A percentile compares a stretch with the other conserved stretches of the same genome.
Conservation (phyloP, 2,329 filamentous ascomycete species). For the Colletotrichum coccodes region DNA sequence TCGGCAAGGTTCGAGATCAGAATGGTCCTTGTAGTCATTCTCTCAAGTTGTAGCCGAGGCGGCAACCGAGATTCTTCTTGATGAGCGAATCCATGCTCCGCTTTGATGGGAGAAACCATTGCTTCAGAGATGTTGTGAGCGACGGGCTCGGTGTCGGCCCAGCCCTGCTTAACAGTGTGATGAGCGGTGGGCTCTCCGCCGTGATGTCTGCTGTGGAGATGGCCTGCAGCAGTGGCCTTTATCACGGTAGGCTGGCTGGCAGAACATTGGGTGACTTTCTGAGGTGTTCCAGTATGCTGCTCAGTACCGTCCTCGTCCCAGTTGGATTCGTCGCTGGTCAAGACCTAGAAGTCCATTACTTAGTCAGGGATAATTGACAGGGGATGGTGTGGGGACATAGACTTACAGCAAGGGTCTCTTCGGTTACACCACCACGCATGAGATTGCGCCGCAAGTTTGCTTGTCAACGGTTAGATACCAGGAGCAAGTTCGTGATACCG, state of each 20-base stretch:
- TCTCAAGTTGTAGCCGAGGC: conserved; percentile 43
- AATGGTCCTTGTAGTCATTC: conserved; percentile 65
- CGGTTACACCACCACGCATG: conserved; percentile 57
- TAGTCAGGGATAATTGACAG: not conserved
- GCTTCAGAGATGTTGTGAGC: not conserved
- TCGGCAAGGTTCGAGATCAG: conserved; percentile 71
- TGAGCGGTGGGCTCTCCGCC: not conserved
- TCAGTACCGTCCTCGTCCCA: conserved; percentile 17
- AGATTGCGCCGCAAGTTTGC: conserved; percentile 61
- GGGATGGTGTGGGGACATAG: not conserved
- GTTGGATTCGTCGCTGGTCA: conserved; percentile 32
- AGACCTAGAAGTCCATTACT: conserved; percentile 16
- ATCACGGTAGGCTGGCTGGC: not conserved
- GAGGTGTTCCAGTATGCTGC: not conserved
- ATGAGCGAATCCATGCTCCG: not conserved
- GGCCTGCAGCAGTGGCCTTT: not conserved
- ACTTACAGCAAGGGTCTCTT: conserved; percentile 58
- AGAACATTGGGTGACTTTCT: not conserved
- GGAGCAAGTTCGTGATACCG: not conserved
- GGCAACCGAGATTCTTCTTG: not conserved
- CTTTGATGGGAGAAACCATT: not conserved
- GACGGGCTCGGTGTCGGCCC: conserved; percentile 6
- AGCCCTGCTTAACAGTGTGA: not conserved
- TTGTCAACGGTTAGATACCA: conserved; percentile 36
- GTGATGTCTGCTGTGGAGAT: not conserved